phyloP scores from a whole-genome alignment of 768 basidiomycete genomes.

The Cystofilobasidium bisporidii region DNA sequence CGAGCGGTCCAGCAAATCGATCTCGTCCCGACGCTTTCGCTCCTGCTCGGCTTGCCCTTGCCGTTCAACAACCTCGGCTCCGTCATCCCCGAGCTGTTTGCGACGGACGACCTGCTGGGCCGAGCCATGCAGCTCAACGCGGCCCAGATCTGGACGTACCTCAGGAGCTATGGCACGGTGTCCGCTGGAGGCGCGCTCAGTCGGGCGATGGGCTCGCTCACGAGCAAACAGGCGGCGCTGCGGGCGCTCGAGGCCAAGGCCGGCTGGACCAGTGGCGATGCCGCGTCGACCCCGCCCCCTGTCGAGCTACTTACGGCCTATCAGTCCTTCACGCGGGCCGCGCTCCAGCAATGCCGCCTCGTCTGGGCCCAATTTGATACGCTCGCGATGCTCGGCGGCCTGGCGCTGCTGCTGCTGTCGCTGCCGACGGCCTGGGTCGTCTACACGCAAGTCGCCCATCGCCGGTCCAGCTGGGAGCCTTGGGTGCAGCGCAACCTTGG shows the following conservation, averaged over 20 bases:
- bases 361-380: constrained; percentile 95
- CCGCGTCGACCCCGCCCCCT: constrained; percentile 2
- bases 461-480: constrained; percentile 38
- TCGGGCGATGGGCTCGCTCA: constrained; percentile 51
- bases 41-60: constrained; percentile 83
- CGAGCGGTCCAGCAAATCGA: constrained; percentile 84
- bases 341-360: constrained; percentile 61
- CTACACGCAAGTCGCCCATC: constrained; percentile 47
- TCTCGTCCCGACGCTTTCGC: constrained; percentile 73
- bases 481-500: constrained; percentile 31
- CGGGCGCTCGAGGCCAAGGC: constrained; percentile 13
- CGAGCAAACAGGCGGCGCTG: constrained; percentile 44
- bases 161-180: constrained; percentile 61
- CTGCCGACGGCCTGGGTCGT: constrained; percentile 51
- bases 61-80: constrained; percentile 92
- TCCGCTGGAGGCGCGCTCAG: constrained; percentile 64
- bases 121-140: constrained; percentile 62
- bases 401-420: constrained; percentile 53
- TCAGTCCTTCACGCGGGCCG: constrained; percentile 51
- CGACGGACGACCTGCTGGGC: constrained; percentile 47
- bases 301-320: constrained; percentile 32
- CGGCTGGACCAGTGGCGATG: constrained; percentile 19
- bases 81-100: constrained; percentile 82
- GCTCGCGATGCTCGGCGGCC: constrained; percentile 62
- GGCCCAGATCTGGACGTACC: constrained; percentile 63